Evolutionary conservation across 2,329 filamentous ascomycete species (phyloP), one percentile per base, ranked within the genome.

Genomic region (Colletotrichum sp.): DNA sequence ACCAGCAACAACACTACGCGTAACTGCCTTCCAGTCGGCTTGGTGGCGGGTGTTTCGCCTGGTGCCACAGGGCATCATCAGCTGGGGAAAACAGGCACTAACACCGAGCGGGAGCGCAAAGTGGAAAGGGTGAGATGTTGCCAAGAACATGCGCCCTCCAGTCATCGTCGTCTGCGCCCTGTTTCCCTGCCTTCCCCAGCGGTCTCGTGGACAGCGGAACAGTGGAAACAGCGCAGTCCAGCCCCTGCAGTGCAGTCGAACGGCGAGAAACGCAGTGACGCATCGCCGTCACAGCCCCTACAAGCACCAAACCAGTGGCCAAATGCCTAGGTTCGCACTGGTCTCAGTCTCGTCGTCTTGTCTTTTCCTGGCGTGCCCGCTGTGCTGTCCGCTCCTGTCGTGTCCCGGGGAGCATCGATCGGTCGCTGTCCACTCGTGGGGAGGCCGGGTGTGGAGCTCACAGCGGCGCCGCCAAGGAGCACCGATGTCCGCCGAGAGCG

Each of bases 401-500:
- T 52, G n/a, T 52, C 4, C 44, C 44, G n/a, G 44, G 44, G 44
- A 52, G 3, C 44, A 52, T 52, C n/a, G 44, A 52, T 52, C n/a
- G 44, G 44, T 52, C 44, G n/a, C 44, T 52, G n/a, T 52, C 44
- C 44, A 52, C 44, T 21, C n/a, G 44, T 18, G 28, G 57, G 52
- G 30, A n/a, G 72, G 32, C 72, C 72, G 69, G 63, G 60, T 71
- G 73, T 72, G 73, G 73, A 49, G 64, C 72, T 28, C 10, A 36
- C 74, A 76, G 69, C 74, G 74, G 64, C 71, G 74, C 74, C 70
- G 74, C 74, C 70, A 76, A 76, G 74, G 49, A 69, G 26, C 70
- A 72, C 74, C 59, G 70, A 65, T 69, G 70, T 62, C 74, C 74
- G 70, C 70, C 74, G 64, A 76, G 70, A 73, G 74, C 71, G 74